Evolutionary conservation across 306 rosid genomes (phyloP).

Genomic region (Medicago arabica): DNA sequence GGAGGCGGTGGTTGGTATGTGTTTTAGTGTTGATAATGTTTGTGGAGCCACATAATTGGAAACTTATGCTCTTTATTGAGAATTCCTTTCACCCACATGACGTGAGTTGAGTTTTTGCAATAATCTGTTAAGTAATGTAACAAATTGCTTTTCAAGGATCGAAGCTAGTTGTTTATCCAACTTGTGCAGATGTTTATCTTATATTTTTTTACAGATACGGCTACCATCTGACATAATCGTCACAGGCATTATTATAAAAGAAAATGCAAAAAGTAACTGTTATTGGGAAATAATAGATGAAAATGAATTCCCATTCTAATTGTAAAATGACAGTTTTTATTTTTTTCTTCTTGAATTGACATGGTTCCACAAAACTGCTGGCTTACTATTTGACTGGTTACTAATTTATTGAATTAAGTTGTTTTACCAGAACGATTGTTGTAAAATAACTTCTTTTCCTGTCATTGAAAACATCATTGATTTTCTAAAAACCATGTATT

Average conservation of each 20-base stretch:
- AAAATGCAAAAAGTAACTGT: constrained; percentile 17
- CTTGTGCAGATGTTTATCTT: constrained; percentile 18
- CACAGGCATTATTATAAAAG: constrained; percentile 10
- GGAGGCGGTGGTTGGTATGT: neutral
- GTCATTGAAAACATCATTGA: neutral
- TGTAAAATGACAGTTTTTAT: neutral
- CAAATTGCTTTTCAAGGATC: constrained; percentile 7
- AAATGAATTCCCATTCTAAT: neutral
- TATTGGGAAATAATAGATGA: neutral
- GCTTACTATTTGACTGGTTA: constrained; percentile 25
- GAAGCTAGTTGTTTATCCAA: constrained; percentile 25
- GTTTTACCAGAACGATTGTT: constrained; percentile 8
- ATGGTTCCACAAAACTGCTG: constrained; percentile 13
- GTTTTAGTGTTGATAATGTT: neutral
- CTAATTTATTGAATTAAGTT: neutral
- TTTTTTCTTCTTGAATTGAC: constrained; percentile 21
- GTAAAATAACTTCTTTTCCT: constrained; percentile 23
- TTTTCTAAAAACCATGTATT: constrained; percentile 36
- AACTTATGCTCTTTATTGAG: neutral
- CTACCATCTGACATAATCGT: constrained; percentile 7
- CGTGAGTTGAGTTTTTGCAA: neutral
- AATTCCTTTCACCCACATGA: neutral
- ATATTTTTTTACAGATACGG: constrained; percentile 2
- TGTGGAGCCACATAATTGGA: neutral
- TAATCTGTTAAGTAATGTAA: neutral